Conservation (phyloP, 768 basidiomycete species). For the Postia placenta region DNA sequence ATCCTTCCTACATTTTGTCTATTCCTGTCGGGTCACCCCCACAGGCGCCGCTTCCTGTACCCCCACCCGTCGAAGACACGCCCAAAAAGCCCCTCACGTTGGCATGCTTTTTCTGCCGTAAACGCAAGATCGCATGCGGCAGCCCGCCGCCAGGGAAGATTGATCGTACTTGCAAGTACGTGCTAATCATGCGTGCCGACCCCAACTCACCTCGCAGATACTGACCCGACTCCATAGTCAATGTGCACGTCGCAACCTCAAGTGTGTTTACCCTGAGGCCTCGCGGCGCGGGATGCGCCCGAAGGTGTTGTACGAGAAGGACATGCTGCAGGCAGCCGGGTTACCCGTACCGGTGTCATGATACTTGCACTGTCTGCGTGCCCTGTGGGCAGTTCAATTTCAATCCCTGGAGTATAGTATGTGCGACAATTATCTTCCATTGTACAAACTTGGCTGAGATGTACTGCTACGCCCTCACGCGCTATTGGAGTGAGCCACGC, state of each 20-base stretch:
- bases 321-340: no score
- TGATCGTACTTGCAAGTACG: slow-evolving; percentile 32
- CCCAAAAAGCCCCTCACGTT: slow-evolving; percentile 32
- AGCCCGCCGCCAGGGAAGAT: slow-evolving; percentile 22
- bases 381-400: no score
- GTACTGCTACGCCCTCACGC: no score
- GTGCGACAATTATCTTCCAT: no score
- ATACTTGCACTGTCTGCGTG: no score
- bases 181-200: no score
- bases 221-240: slow-evolving; percentile 44
- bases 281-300: slow-evolving; percentile 50
- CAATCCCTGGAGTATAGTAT: no score
- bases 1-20: slow-evolving; percentile 9
- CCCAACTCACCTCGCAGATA: neutral
- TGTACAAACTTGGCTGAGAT: no score
- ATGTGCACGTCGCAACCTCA: slow-evolving; percentile 62
- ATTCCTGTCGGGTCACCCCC: slow-evolving; percentile 12
- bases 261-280: slow-evolving; percentile 66
- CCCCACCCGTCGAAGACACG: slow-evolving; percentile 20
- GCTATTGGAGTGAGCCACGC: no score
- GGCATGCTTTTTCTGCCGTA: slow-evolving; percentile 34
- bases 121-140: slow-evolving; percentile 35
- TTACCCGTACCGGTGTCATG: no score
- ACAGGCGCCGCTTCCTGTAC: slow-evolving; percentile 11
- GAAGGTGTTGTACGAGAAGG: slow-evolving; percentile 14